These are phyloP conservation scores for Trypanosoma grayi DNA, from an alignment of 208 protist species.

Conservation along the genomic window DNA sequence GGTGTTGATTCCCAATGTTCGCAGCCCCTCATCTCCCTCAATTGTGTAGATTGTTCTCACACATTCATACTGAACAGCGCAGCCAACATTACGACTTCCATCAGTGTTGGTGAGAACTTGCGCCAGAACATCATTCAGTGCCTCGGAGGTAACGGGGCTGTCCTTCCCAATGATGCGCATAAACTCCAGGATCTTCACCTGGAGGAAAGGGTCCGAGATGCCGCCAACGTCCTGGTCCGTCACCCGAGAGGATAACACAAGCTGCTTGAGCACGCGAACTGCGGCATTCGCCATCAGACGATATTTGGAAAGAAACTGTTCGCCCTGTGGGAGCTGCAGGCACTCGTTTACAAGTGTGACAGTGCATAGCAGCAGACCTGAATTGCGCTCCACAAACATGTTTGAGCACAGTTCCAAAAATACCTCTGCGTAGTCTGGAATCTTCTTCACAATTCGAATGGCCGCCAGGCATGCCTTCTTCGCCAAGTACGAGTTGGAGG, in stretches of 20 bases:
- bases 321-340: slow-evolving; percentile 48
- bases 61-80: slow-evolving; percentile 98
- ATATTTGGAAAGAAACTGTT: slow-evolving; percentile 62
- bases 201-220: slow-evolving; percentile 98
- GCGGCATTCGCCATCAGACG: slow-evolving; percentile 88
- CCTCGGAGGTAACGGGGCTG: slow-evolving; percentile 91
- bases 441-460: slow-evolving; percentile 91
- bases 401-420: slow-evolving; percentile 89
- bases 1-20: slow-evolving; percentile 97
- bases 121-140: slow-evolving; percentile 97
- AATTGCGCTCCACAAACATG: slow-evolving; percentile 64
- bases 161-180: slow-evolving; percentile 95
- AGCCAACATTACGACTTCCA: slow-evolving; percentile 93
- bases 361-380: slow-evolving; percentile 84
- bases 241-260: slow-evolving; percentile 93
- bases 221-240: slow-evolving; percentile 95
- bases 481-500: slow-evolving; percentile 83
- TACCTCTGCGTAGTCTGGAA: slow-evolving; percentile 94
- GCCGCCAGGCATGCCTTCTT: slow-evolving; percentile 95
- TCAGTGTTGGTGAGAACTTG: slow-evolving; percentile 99
- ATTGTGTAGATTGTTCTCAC: slow-evolving; percentile 98
- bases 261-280: slow-evolving; percentile 93
- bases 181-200: slow-evolving; percentile 95
- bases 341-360: slow-evolving; percentile 94
- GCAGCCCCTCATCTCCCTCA: slow-evolving; percentile 85